Conservation (phyloP, 176 grass and related monocot genomes). For the Neostapfia colusana region DNA sequence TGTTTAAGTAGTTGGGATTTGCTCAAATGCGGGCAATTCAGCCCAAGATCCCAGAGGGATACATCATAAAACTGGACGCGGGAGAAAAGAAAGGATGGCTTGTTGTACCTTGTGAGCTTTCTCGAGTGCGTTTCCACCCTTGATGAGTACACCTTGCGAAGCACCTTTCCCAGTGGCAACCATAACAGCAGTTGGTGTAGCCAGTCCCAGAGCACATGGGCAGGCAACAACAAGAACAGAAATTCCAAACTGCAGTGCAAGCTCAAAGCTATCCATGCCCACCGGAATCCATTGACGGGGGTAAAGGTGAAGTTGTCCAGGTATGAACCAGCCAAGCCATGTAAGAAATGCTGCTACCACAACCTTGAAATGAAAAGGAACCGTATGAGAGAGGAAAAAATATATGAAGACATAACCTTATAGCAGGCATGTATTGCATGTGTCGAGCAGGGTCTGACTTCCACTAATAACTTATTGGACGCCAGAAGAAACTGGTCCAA, state of each 20-base stretch:
- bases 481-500: conserved; percentile 6
- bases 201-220: conserved; percentile 91
- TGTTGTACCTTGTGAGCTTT: conserved; percentile 92
- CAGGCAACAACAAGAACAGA: conserved; percentile 95
- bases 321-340: conserved; percentile 89
- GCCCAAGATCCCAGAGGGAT: neutral
- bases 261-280: conserved; percentile 96
- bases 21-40: neutral
- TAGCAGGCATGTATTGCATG: conserved; percentile 5
- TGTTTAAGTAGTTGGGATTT: neutral
- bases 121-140: conserved; percentile 93
- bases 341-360: conserved; percentile 77
- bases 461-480: neutral
- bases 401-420: neutral
- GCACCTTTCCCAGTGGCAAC: conserved; percentile 99
- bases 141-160: conserved; percentile 96
- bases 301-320: conserved; percentile 68
- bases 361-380: conserved; percentile 59
- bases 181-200: conserved; percentile 98
- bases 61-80: neutral
- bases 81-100: neutral
- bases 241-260: conserved; percentile 96
- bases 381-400: neutral
- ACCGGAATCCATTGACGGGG: conserved; percentile 76
- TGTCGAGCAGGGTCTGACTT: conserved; percentile 23